A percentile compares a stretch with the other conserved stretches of the same genome.
These are phyloP conservation scores for Labyrinthula sp. DNA, from an alignment of 352 stramenopile genomes.

Conservation along the genomic window DNA sequence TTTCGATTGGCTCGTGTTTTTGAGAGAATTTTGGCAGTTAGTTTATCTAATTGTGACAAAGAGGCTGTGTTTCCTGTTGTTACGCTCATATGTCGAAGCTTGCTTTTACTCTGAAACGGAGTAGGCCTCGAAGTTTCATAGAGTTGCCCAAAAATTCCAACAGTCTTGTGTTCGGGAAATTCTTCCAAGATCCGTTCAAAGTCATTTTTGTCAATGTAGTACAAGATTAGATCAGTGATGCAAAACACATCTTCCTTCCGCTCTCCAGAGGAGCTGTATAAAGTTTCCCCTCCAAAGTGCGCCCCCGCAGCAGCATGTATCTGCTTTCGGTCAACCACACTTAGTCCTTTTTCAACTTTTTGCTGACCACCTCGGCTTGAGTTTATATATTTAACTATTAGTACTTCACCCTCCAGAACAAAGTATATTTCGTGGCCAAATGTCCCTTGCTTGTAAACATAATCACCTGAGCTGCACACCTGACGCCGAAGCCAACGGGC, in stretches of 20 bases:
- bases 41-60: no score
- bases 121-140: no score
- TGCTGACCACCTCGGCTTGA: no score
- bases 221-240: conserved; percentile 18
- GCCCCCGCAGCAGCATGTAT: conserved; percentile 3
- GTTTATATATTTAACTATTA: no score
- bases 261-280: conserved; percentile 24
- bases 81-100: no score
- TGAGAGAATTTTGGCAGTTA: no score
- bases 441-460: conserved; percentile 20
- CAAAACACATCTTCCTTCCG: conserved; percentile 11
- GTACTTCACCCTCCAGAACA: conserved; percentile 16
- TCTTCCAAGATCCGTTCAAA: conserved; percentile 28
- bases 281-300: conserved; percentile 27
- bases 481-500: conserved; percentile 17
- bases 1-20: no score
- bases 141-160: conserved; percentile 24
- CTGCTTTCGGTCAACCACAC: no score
- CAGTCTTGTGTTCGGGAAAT: conserved; percentile 26
- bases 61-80: no score
- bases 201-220: conserved; percentile 23
- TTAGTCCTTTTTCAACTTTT: no score
- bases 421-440: conserved; percentile 28
- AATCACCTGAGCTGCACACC: conserved; percentile 13
- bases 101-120: no score